phyloP scores from a whole-genome alignment of 139 green algal species.

The Nannochloris sp. region DNA sequence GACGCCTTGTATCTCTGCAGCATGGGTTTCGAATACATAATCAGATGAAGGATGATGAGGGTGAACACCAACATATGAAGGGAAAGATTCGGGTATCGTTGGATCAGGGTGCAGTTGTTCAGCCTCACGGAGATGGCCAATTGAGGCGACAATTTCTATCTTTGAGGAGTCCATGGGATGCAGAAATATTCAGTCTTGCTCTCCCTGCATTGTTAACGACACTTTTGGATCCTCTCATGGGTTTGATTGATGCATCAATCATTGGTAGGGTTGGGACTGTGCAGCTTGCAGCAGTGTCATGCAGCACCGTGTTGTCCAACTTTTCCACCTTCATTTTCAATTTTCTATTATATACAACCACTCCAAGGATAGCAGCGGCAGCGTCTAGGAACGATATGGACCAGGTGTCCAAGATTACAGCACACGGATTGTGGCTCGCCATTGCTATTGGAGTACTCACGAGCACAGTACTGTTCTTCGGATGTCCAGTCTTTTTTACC shows the following conservation, averaged over 20 bases:
- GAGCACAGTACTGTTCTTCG: slow-evolving; percentile 11
- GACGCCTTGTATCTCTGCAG: no score
- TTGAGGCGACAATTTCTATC: background rate
- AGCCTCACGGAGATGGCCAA: no score
- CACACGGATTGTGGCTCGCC: slow-evolving; percentile 28
- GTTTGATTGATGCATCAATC: slow-evolving; percentile 31
- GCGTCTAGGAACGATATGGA: slow-evolving; percentile 12
- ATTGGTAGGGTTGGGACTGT: slow-evolving; percentile 28
- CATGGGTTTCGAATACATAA: no score
- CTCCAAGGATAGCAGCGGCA: slow-evolving; percentile 21
- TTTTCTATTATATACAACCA: slow-evolving; percentile 35
- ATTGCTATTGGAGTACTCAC: slow-evolving; percentile 14
- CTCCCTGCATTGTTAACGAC: slow-evolving; percentile 4
- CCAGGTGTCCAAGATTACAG: slow-evolving; percentile 15
- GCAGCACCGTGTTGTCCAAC: slow-evolving; percentile 23
- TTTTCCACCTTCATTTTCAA: slow-evolving; percentile 29
- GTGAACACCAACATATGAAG: no score
- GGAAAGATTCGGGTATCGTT: no score
- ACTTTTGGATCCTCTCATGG: slow-evolving; percentile 34
- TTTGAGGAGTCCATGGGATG: slow-evolving; percentile 13
- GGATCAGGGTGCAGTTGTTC: no score
- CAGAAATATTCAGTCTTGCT: slow-evolving; percentile 20
- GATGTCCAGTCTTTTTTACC: slow-evolving; percentile 13
- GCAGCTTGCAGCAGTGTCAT: slow-evolving; percentile 21
- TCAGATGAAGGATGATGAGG: no score